Conservation (phyloP, 2,329 filamentous ascomycete species). For the Coniochaeta sp. region DNA sequence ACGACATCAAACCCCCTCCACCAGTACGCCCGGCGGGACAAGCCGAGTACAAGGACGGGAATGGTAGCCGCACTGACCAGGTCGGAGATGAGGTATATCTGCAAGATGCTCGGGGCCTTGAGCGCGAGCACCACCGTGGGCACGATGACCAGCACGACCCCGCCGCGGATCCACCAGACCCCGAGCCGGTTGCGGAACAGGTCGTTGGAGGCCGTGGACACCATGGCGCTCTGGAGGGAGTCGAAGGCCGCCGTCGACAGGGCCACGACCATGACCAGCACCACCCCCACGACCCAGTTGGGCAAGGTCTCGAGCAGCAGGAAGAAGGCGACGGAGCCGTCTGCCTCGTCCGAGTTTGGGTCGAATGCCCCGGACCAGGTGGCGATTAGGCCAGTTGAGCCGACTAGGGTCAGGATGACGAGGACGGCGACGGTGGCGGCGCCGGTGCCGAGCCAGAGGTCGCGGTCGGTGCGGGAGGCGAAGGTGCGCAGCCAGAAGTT, state of each 20-base stretch:
- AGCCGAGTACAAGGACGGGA: constrained; percentile 66
- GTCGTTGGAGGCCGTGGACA: constrained; percentile 78
- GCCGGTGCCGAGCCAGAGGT: constrained; percentile 67
- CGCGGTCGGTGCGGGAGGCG: constrained; percentile 69
- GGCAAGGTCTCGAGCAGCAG: constrained; percentile 64
- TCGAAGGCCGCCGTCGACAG: constrained; percentile 75
- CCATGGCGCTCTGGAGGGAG: constrained; percentile 74
- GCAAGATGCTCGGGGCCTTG: constrained; percentile 64
- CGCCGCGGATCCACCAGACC: constrained; percentile 63
- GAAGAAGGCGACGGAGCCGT: constrained; percentile 68
- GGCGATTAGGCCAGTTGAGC: constrained; percentile 65
- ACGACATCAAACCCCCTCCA: constrained; percentile 79
- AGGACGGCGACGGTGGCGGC: constrained; percentile 59
- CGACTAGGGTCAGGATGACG: constrained; percentile 65
- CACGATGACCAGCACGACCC: constrained; percentile 65
- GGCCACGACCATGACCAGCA: constrained; percentile 72
- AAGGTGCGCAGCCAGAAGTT: constrained; percentile 82
- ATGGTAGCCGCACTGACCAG: constrained; percentile 70
- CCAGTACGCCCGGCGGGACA: constrained; percentile 59
- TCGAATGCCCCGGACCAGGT: constrained; percentile 70
- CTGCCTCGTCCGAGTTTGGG: constrained; percentile 28
- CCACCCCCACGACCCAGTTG: constrained; percentile 72
- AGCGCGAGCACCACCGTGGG: constrained; percentile 69
- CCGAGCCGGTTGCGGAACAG: constrained; percentile 75
- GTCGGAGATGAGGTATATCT: constrained; percentile 78